Evolutionary conservation across 106 monocot genomes (phyloP).

Genomic region (Dendrobium catenatum): DNA sequence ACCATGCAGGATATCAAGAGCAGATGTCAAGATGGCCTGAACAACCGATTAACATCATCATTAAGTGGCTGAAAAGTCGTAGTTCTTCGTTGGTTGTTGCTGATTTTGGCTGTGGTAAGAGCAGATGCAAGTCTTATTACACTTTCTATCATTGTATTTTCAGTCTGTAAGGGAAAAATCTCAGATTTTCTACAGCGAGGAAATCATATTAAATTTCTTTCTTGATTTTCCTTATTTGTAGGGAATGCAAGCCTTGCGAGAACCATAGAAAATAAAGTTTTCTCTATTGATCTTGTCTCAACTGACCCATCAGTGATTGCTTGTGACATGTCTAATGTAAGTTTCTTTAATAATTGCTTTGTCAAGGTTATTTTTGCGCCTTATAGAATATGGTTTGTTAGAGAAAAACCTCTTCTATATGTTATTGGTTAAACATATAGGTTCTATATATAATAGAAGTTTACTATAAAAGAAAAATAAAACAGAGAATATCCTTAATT

Average conservation of each 20-base stretch:
- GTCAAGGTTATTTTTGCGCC: background rate
- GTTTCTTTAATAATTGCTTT: conserved; percentile 3
- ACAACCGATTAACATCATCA: conserved; percentile 82
- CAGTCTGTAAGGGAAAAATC: background rate
- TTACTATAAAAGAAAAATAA: background rate
- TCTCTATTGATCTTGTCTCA: conserved; percentile 93
- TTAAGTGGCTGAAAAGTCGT: conserved; percentile 72
- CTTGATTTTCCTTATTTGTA: conserved; percentile 16
- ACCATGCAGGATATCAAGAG: conserved; percentile 94
- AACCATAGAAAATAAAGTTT: conserved; percentile 86
- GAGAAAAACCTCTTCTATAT: background rate
- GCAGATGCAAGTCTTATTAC: background rate
- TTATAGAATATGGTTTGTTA: background rate
- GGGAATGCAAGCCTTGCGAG: conserved; percentile 80
- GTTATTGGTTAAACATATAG: background rate
- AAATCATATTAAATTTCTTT: background rate
- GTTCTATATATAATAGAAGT: too few relatives aligned
- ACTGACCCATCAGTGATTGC: conserved; percentile 87
- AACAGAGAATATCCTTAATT: background rate
- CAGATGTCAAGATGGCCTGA: conserved; percentile 98
- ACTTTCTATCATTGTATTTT: background rate
- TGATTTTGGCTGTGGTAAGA: conserved; percentile 99
- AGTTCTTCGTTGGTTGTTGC: conserved; percentile 64
- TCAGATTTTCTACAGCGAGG: background rate
- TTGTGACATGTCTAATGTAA: conserved; percentile 94